phyloP scores from a whole-genome alignment of 805 yeast species.

The Ogataea nitratoaversa region DNA sequence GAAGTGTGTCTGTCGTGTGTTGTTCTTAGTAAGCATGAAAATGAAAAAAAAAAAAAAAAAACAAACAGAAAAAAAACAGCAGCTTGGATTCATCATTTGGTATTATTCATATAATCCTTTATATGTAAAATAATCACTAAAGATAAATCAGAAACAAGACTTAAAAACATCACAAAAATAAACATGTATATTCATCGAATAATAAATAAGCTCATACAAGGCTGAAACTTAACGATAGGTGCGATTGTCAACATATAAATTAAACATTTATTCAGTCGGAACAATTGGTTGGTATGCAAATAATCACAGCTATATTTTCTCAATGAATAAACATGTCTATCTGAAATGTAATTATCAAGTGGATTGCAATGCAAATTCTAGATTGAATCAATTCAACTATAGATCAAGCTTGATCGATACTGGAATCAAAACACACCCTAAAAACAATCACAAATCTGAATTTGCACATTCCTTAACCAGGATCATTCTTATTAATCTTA shows the following conservation, averaged over 20 bases:
- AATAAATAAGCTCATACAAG: slow-evolving; percentile 45
- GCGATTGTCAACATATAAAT: slow-evolving; percentile 47
- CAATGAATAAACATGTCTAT: neutral
- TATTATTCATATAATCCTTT: slow-evolving; percentile 2
- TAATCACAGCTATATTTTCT: slow-evolving; percentile 38
- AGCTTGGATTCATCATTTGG: too few relatives aligned
- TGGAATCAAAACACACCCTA: too few relatives aligned
- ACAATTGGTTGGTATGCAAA: slow-evolving; percentile 51
- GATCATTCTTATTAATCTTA: too few relatives aligned
- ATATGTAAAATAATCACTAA: neutral
- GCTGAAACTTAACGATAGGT: slow-evolving; percentile 57
- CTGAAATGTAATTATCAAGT: too few relatives aligned
- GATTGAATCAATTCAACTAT: neutral
- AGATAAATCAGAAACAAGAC: slow-evolving; percentile 2
- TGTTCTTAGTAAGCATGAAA: neutral
- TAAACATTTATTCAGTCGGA: slow-evolving; percentile 47
- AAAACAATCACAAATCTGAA: too few relatives aligned
- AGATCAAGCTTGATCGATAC: neutral
- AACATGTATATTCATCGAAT: neutral
- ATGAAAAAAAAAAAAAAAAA: neutral
- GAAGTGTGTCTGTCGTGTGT: too few relatives aligned
- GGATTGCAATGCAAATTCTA: neutral
- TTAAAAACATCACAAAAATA: slow-evolving; percentile 2
- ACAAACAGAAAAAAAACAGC: neutral
- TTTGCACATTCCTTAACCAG: too few relatives aligned